These are phyloP conservation scores for Sanghuangporus sanghuang DNA, from an alignment of 1,284 basidiomycete species.

Conservation along the genomic window DNA sequence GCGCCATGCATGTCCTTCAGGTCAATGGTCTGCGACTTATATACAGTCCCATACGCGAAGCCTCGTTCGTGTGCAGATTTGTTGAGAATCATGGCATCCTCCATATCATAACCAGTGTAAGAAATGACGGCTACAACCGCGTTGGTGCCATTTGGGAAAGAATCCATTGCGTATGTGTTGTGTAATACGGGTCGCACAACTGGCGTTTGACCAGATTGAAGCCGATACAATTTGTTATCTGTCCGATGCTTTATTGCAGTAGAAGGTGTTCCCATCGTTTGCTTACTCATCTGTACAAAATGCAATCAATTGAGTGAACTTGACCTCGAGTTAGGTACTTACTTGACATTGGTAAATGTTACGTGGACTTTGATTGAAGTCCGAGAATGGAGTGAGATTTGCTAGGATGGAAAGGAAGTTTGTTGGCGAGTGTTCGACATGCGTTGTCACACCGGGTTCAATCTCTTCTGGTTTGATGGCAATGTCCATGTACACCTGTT, in stretches of 20 bases:
- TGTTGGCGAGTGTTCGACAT: conserved; percentile 93
- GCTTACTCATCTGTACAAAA: conserved; percentile 89
- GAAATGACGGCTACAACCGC: conserved; percentile 99
- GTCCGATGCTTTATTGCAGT: conserved; percentile 89
- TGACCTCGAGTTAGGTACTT: background rate
- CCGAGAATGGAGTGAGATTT: conserved; percentile 82
- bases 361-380: conserved; percentile 95
- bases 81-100: conserved; percentile 99
- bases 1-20: conserved; percentile 77
- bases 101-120: conserved; percentile 99
- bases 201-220: conserved; percentile 94
- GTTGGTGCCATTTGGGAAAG: conserved; percentile 98
- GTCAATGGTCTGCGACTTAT: conserved; percentile 93
- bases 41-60: conserved; percentile 95
- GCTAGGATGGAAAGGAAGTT: conserved; percentile 90
- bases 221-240: conserved; percentile 97
- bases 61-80: conserved; percentile 98
- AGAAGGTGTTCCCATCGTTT: conserved; percentile 98
- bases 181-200: conserved; percentile 91
- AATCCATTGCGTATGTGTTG: conserved; percentile 97
- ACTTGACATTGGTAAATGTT: conserved; percentile 87
- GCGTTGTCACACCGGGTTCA: conserved; percentile 76
- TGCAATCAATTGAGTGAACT: background rate
- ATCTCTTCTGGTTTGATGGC: conserved; percentile 90
- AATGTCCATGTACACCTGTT: conserved; percentile 99